phyloP scores from a whole-genome alignment of 2,329 filamentous ascomycete species.

The Calcarisporium arbuscula region DNA sequence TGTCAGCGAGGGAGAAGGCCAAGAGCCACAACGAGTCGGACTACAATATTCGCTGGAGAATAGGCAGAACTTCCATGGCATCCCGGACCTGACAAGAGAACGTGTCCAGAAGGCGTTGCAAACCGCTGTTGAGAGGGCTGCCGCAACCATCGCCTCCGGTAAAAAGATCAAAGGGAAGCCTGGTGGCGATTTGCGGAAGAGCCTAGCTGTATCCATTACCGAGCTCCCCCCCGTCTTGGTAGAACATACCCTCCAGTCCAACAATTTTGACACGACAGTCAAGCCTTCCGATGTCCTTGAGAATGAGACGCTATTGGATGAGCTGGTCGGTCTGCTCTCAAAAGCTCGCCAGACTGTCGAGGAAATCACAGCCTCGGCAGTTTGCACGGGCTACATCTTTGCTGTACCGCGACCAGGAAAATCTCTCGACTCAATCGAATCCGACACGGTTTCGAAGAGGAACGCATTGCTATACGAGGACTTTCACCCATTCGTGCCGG shows the following conservation, averaged over 20 bases:
- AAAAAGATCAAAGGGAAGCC: constrained; percentile 71
- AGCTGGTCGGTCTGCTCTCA: constrained; percentile 61
- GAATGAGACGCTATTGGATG: constrained; percentile 56
- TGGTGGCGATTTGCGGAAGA: constrained; percentile 70
- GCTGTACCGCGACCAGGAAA: constrained; percentile 51
- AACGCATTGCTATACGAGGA: constrained; percentile 74
- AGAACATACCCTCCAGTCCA: constrained; percentile 72
- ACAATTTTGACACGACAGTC: constrained; percentile 61
- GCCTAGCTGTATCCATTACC: constrained; percentile 75
- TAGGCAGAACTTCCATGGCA: constrained; percentile 74
- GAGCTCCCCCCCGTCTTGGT: constrained; percentile 84
- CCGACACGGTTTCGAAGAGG: constrained; percentile 30
- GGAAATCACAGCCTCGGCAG: constrained; percentile 58
- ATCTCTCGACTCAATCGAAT: constrained; percentile 17
- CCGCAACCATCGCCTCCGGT: constrained; percentile 10
- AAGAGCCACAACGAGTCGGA: constrained; percentile 75
- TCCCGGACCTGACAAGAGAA: constrained; percentile 69
- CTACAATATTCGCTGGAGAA: constrained; percentile 73
- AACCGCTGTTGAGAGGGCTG: constrained; percentile 53
- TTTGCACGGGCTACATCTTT: constrained; percentile 79
- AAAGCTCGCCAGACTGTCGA: constrained; percentile 65
- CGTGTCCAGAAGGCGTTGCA: constrained; percentile 64
- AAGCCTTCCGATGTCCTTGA: constrained; percentile 65
- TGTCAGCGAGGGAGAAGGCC: constrained; percentile 74
- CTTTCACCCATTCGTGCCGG: constrained; percentile 86